Evolutionary conservation across 495 filamentous ascomycete genomes (phyloP).

Genomic region (Letharia lupina): DNA sequence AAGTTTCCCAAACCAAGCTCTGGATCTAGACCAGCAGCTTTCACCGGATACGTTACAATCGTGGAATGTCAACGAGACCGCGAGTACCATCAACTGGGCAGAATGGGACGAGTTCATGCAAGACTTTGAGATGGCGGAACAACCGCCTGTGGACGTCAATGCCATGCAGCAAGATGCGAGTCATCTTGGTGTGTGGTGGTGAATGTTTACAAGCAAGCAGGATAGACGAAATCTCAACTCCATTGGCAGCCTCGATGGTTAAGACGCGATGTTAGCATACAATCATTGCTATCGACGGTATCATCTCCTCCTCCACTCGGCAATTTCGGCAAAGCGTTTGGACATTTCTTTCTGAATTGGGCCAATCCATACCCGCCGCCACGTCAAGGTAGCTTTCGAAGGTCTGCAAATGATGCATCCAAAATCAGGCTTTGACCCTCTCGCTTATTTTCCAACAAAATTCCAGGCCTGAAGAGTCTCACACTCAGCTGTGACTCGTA

Average conservation of each 20-base stretch:
- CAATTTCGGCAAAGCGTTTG: background rate
- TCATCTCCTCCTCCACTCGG: background rate
- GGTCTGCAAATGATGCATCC: slow-evolving; percentile 23
- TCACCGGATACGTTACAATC: background rate
- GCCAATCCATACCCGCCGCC: slow-evolving; percentile 34
- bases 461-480: slow-evolving; percentile 39
- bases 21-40: slow-evolving; percentile 5
- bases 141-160: slow-evolving; percentile 4
- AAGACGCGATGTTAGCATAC: background rate
- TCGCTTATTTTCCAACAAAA: slow-evolving; percentile 33
- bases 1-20: background rate
- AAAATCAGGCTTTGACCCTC: slow-evolving; percentile 33
- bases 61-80: slow-evolving; percentile 12
- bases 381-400: slow-evolving; percentile 39
- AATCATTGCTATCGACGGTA: background rate
- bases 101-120: slow-evolving; percentile 46
- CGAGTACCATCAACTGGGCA: slow-evolving; percentile 29
- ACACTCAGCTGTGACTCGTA: slow-evolving; percentile 32
- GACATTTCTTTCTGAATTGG: no score
- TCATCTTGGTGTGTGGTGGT: slow-evolving; percentile 20
- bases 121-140: slow-evolving; percentile 37
- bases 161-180: background rate
- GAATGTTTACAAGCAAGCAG: background rate
- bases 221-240: slow-evolving; percentile 7
- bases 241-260: background rate